Evolutionary conservation across 768 basidiomycete genomes (phyloP), one percentile per base, ranked within the genome.

Genomic region (Boletales sp.): DNA sequence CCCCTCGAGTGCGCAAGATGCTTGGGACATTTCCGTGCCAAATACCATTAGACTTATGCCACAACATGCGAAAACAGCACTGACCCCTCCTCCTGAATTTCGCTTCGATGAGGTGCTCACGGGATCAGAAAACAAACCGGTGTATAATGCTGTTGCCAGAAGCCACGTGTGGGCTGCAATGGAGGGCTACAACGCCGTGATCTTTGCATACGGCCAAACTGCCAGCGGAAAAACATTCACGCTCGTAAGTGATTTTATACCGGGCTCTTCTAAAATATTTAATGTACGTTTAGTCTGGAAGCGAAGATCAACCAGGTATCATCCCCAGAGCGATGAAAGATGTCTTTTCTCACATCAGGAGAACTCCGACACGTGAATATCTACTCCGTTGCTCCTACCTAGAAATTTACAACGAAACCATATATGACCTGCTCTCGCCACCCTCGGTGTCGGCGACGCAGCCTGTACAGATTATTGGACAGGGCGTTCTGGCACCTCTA

Each of bases 331-430:
- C 94, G 0, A 88, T 97, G 81, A 83, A 85, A 49, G 94, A 97
- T 54, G 85, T 99, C 1, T 97, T 98, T 68, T 76, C 79, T 0
- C 85, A 80, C 64, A 95, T 95, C 66, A 81, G 81, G 36, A 75
- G 76, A 42, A 90, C 89, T 1, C 80, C 89, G 0, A 73, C 79
- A 30, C 79, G 94, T 36, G 92, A 95, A 63, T 98, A 93, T 69
- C 81, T 98, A n/a, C 78, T 99, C 8, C 84, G 94, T 15, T 95
- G 94, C 64, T 91, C 90, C 8, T 98, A 97, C 65, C 83, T 99
- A 44, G 96, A 98, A 63, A 94, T 99, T 41, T 99, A 98, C 74
- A 99, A 98, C 69, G 92, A 95, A 64, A 77, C 80, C 1, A 86
- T 94, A 42, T 79, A 89, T 56, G 92, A 95, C 59, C 72, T 99